Evolutionary conservation across 139 green algal genomes (phyloP), one percentile per base, ranked within the genome.

Genomic region (Picochlorum sp.): DNA sequence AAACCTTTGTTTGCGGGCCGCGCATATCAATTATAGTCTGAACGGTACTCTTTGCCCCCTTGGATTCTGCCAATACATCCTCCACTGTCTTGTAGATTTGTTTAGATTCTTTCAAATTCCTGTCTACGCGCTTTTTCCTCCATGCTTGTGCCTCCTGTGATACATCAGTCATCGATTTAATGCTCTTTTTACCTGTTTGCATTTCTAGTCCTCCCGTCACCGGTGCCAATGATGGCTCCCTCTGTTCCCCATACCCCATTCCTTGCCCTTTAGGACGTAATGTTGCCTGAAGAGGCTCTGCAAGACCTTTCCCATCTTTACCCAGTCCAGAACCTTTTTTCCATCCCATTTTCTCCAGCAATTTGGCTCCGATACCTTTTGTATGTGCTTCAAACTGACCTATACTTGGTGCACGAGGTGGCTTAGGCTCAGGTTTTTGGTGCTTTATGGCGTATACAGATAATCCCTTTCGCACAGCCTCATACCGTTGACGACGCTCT

Each of bases 281-380:
- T 61, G 84, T 85, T 3, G 81, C 79, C 58, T 96, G 85, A 4
- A 98, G 62, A 0, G 91, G 86, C 59, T 82, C 80, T 13, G 80
- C 68, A 49, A 97, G 96, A 22, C 91, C 90, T 75, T 63, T 56
- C 9, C 56, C 31, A 24, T 71, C 62, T 36, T 28, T 63, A 18
- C 83, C 85, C 50, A 88, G 67, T n/a, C 75, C 81, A 71, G 82
- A 33, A 10, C 87, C 89, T 22, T 80, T 53, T 57, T 78, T 77
- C 64, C 82, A 97, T 14, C 91, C 91, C 91, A 98, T 98, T 74
- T 92, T 95, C 55, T 80, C 63, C 26, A 98, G 73, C 64, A 98
- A 79, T 81, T 95, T 97, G 30, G 77, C 61, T 3, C 89, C 91
- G 49, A 98, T 94, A 51, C 91, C 84, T 50, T 95, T 96, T 33